A percentile compares a stretch with the other conserved stretches of the same genome.
Conservation (phyloP, 192 early-diverging fungal genomes). For the Coemansia sp. region DNA sequence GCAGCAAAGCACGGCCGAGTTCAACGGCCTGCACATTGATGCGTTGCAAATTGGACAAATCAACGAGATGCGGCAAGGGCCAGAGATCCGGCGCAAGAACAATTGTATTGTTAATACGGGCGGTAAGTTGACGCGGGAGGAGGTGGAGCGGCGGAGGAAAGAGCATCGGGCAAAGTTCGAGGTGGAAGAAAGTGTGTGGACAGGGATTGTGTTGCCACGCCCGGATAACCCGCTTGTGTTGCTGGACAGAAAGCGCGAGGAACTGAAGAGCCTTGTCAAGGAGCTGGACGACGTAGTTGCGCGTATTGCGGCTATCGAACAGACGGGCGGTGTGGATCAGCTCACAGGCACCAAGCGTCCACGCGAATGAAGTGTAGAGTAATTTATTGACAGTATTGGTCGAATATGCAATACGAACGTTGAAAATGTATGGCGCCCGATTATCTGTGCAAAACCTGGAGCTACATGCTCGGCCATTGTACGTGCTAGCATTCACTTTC, state of each 20-base stretch:
- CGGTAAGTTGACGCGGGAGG: constrained; percentile 71
- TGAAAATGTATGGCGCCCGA: background rate
- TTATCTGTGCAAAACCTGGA: background rate
- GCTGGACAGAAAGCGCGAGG: constrained; percentile 63
- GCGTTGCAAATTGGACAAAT: constrained; percentile 79
- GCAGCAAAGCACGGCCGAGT: constrained; percentile 95
- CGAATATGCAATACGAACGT: background rate
- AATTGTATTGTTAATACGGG: constrained; percentile 94
- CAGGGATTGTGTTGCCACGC: constrained; percentile 66
- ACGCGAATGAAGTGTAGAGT: constrained; percentile 28
- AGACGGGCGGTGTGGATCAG: background rate
- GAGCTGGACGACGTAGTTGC: constrained; percentile 63
- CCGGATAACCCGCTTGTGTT: constrained; percentile 65
- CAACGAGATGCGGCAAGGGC: constrained; percentile 80
- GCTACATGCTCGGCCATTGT: background rate
- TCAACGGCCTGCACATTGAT: constrained; percentile 90
- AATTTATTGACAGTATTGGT: background rate
- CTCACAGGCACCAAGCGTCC: constrained; percentile 31
- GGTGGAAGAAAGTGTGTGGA: constrained; percentile 68
- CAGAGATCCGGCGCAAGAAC: constrained; percentile 86
- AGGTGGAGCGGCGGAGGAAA: constrained; percentile 65
- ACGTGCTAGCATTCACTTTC: too few relatives aligned
- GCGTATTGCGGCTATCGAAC: constrained; percentile 50
- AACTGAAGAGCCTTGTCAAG: constrained; percentile 57
- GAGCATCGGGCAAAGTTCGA: constrained; percentile 81